Evolutionary conservation across 176 grass and related monocot species (phyloP).

Genomic region (Otatea glauca): DNA sequence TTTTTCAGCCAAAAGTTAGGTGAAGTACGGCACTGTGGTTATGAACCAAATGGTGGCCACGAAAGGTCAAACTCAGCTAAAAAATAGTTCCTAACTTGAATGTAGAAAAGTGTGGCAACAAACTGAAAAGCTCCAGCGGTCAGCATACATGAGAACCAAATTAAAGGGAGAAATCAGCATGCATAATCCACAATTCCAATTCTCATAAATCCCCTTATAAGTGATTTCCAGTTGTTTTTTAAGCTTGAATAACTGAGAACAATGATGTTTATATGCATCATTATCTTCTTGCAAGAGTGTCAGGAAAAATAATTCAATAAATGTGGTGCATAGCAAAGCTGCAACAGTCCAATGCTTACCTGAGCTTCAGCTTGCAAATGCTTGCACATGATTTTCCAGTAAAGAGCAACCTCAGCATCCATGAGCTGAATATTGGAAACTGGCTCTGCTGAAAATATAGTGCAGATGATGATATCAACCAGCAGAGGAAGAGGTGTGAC

Average conservation of each 20-base stretch:
- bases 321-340: conserved; percentile 17
- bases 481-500: conserved; percentile 12
- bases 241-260: conserved; percentile 27
- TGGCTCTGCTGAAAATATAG: conserved; percentile 55
- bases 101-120: background rate
- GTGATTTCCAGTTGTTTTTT: conserved; percentile 13
- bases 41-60: background rate
- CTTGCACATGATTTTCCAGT: conserved; percentile 85
- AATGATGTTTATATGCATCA: conserved; percentile 17
- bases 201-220: background rate
- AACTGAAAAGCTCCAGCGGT: background rate
- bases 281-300: conserved; percentile 21
- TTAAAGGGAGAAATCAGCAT: background rate
- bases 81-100: background rate
- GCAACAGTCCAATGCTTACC: conserved; percentile 52
- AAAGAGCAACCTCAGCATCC: conserved; percentile 85
- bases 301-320: background rate
- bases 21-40: background rate
- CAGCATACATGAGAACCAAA: background rate
- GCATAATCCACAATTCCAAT: background rate
- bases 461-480: conserved; percentile 21
- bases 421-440: conserved; percentile 64
- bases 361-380: conserved; percentile 95
- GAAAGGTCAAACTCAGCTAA: background rate
- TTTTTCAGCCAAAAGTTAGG: background rate